Percentiles rank a stretch among this genome's conserved stretches.
phyloP scores from a whole-genome alignment of 108 stramenopile species.

The Ochromonas danica region DNA sequence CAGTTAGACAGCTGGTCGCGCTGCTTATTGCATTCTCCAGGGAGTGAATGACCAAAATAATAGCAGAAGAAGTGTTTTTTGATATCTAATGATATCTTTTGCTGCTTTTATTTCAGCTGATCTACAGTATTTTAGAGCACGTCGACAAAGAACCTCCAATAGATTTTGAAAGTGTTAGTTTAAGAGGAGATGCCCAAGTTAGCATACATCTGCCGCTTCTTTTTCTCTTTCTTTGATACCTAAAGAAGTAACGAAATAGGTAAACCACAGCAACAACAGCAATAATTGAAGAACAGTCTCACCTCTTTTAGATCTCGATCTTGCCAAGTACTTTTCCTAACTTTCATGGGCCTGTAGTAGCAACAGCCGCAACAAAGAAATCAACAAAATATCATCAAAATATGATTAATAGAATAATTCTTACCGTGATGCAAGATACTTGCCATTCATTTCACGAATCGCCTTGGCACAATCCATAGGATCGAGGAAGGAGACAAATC shows the following conservation, averaged over 20 bases:
- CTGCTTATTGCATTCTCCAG: too few relatives aligned
- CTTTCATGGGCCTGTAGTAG: constrained; percentile 73
- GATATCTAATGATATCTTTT: too few relatives aligned
- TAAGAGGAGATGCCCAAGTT: too few relatives aligned
- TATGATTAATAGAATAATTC: background rate
- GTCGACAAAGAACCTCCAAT: too few relatives aligned
- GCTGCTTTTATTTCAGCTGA: too few relatives aligned
- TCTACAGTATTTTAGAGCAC: too few relatives aligned
- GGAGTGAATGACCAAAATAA: too few relatives aligned
- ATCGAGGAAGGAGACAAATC: constrained; percentile 87
- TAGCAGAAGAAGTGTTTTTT: too few relatives aligned
- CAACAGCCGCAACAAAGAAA: background rate
- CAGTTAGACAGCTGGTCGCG: too few relatives aligned
- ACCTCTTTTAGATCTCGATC: constrained; percentile 82
- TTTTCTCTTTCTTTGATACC: constrained; percentile 63
- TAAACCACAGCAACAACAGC: background rate
- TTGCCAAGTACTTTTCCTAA: constrained; percentile 87
- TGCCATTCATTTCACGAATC: constrained; percentile 89
- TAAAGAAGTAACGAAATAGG: background rate
- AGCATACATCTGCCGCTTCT: constrained; percentile 41
- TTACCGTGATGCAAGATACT: constrained; percentile 71
- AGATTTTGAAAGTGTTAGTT: too few relatives aligned
- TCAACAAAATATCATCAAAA: background rate
- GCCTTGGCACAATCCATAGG: constrained; percentile 87
- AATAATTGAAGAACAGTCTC: constrained; percentile 4